Evolutionary conservation across 345 rosid genomes (phyloP), one percentile per base, ranked within the genome.

Genomic region (Chamaenerion angustifolium): DNA sequence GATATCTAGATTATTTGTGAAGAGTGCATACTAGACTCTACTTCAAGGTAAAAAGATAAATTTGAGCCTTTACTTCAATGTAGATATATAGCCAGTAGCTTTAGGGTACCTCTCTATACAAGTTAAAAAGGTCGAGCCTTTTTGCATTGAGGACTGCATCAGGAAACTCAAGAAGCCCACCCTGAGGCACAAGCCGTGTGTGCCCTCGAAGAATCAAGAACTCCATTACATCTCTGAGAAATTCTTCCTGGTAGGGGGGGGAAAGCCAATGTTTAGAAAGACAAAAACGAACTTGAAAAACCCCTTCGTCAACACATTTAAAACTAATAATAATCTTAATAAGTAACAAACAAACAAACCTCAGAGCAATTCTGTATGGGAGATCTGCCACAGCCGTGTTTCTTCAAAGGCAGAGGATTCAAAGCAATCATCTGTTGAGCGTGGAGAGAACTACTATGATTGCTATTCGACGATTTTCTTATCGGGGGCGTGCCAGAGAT

Each of bases 71-170:
- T 23, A 23, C 27, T 23, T 23, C 27, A 23, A 23, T 2, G 27
- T 23, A 23, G 3, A 23, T 23, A 23, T 5, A 5, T n/a, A n/a
- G n/a, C n/a, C n/a, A n/a, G n/a, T n/a, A n/a, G 37, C 37, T 31
- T 31, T 31, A 31, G 8, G 10, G 56, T 45, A 75, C 80, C 69
- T 75, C 80, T 63, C 71, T 68, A 45, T 75, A 75, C 60, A 75
- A 65, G 63, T 75, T 75, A 60, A 62, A 68, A n/a, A 75, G 76
- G 61, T 75, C 80, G 21, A 75, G 80, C 14, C 76, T 73, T 45
- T 75, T 75, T 47, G 80, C 80, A 54, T 75, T 75, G 56, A 75
- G 80, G 18, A 75, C 61, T 35, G 76, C 80, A 56, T 75, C 80
- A 7, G 80, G 80, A 58, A 75, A 75, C 63, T 75, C 80, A 0